Percentiles rank a stretch among this genome's conserved stretches.
These are phyloP conservation scores for Rhododendron simsii DNA, from an alignment of 148 eudicot genomes.

Conservation along the genomic window DNA sequence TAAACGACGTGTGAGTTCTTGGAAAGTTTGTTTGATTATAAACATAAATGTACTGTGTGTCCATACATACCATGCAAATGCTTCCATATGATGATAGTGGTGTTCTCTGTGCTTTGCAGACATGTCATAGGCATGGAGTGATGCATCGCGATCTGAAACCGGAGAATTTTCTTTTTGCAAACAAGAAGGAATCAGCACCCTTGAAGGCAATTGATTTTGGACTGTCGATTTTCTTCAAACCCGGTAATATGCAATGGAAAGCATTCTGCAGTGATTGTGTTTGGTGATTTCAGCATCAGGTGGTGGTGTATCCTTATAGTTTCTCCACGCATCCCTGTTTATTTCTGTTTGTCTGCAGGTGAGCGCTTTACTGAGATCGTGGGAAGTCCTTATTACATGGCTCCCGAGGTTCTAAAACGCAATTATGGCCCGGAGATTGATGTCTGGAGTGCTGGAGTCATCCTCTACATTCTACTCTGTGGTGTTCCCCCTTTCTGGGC, in stretches of 20 bases:
- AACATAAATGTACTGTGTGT: neutral
- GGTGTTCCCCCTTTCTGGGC: slow-evolving; percentile 68
- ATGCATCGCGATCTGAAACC: slow-evolving; percentile 53
- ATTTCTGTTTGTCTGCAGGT: slow-evolving; percentile 22
- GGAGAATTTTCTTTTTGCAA: slow-evolving; percentile 44
- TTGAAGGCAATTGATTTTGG: slow-evolving; percentile 53
- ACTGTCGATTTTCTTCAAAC: slow-evolving; percentile 36
- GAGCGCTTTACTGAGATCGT: slow-evolving; percentile 46
- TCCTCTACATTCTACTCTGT: slow-evolving; percentile 51
- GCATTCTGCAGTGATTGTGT: neutral
- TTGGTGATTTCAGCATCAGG: neutral
- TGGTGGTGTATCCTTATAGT: neutral
- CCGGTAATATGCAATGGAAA: slow-evolving; percentile 20
- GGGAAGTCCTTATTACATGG: slow-evolving; percentile 63
- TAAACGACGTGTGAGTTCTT: neutral
- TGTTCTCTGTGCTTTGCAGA: slow-evolving; percentile 17
- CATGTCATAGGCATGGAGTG: slow-evolving; percentile 47
- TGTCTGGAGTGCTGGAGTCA: slow-evolving; percentile 64
- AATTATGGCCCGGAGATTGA: slow-evolving; percentile 54
- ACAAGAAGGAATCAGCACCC: slow-evolving; percentile 49
- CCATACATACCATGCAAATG: neutral
- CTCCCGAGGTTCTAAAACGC: slow-evolving; percentile 55
- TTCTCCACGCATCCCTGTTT: neutral
- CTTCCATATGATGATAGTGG: neutral
- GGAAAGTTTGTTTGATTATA: neutral